Base-by-base conservation (phyloP, 495 filamentous ascomycete genomes). In the Cryomyces antarcticus region DNA sequence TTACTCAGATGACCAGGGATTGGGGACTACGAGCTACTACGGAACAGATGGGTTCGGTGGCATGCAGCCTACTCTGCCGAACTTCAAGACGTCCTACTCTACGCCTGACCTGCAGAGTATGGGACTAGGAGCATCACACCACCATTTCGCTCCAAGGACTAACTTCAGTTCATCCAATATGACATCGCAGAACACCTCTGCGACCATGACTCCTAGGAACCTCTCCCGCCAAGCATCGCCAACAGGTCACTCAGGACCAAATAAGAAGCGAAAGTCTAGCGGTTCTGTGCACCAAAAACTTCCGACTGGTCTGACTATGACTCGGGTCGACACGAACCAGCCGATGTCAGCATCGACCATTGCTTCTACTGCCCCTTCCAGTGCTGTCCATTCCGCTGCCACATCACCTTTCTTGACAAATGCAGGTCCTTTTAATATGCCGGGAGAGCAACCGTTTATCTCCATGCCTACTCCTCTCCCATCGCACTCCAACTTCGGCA, bases 241-340 rank as follows among this genome's bases (percentile, higher is more conserved):
- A 12, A 62, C 67, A 5, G 73, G 70, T 27, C 69, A 74, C 40
- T 55, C 61, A 44, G 75, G 69, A 6, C 74, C 74, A 33, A 66
- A 65, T 44, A 88, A 85, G 61, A 78, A 80, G 51, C 72, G 83
- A 45, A 88, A 85, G 55, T 69, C 77, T 31, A 84, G 77, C 60
- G 65, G 66, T 30, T 71, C 70, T 12, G 42, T 41, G 24, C 49
- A 52, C 28, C 35, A 60, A 37, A 78, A 78, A 58, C 55, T 89
- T n/a, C 77, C 81, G 1, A 71, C 63, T 5, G 75, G 71, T 36
- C 56, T 93, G 51, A 71, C 73, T 10, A 93, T 92, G 85, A 93
- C 85, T 0, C 74, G 69, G 44, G 61, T 85, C 11, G 77, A 84
- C 40, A 39, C 41, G 7, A 9, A 9, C 27, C 10, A 11, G 27